A percentile compares a stretch with the other conserved stretches of the same genome.
Evolutionary conservation across 2,329 filamentous ascomycete genomes (phyloP).

Genomic region (Fusarium papillatum): DNA sequence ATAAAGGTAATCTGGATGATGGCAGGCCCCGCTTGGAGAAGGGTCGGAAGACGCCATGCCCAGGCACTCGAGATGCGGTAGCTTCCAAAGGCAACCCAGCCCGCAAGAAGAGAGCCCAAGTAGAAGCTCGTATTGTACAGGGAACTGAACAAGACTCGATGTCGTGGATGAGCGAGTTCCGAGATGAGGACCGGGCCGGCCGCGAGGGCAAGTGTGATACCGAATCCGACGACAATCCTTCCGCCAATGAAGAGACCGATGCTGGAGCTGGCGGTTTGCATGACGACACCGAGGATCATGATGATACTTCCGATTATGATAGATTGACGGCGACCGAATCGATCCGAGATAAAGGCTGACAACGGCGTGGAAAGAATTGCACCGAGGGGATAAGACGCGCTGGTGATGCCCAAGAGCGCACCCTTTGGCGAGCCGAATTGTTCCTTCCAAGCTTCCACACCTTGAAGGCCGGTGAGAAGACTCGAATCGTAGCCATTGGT

Average conservation of each 20-base stretch:
- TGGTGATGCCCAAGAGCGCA: slow-evolving; percentile 46
- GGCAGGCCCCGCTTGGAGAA: slow-evolving; percentile 26
- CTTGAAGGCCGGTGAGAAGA: slow-evolving; percentile 62
- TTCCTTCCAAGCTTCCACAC: slow-evolving; percentile 52
- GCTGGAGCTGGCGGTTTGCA: slow-evolving; percentile 14
- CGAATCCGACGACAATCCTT: slow-evolving; percentile 65
- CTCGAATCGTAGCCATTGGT: slow-evolving; percentile 63
- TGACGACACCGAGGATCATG: slow-evolving; percentile 28
- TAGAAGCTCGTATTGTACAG: slow-evolving; percentile 28
- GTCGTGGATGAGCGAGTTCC: slow-evolving; percentile 26
- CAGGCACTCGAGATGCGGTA: slow-evolving; percentile 16
- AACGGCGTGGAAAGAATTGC: slow-evolving; percentile 51
- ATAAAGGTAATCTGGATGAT: slow-evolving; percentile 25
- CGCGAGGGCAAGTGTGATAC: slow-evolving; percentile 64
- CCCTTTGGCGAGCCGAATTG: slow-evolving; percentile 51
- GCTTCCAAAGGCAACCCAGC: slow-evolving; percentile 29
- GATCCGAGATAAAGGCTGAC: slow-evolving; percentile 45
- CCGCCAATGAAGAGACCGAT: slow-evolving; percentile 64
- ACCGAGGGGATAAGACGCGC: slow-evolving; percentile 61
- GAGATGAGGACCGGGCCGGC: slow-evolving; percentile 58
- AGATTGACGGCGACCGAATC: slow-evolving; percentile 44
- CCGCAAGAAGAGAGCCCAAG: slow-evolving; percentile 4
- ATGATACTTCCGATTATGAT: slow-evolving; percentile 42
- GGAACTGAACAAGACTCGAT: slow-evolving; percentile 24
- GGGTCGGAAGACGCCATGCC: slow-evolving; percentile 34